Conservation (phyloP, 345 rosid species). For the Adansonia digitata region DNA sequence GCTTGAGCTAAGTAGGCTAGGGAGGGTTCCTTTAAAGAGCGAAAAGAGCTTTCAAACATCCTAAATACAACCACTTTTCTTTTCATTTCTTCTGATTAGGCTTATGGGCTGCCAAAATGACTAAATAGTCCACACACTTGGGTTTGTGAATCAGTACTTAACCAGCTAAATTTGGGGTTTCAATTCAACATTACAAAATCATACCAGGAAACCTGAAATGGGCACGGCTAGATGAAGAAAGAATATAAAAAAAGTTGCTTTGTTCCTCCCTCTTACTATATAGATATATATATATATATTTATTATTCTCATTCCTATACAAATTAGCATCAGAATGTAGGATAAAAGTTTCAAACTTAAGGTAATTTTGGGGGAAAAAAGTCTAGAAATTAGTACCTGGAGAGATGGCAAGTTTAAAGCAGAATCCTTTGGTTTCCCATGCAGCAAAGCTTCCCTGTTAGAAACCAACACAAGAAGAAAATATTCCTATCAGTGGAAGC, state of each 20-base stretch:
- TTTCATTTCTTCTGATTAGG: background rate
- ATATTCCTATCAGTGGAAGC: constrained; percentile 44
- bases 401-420: constrained; percentile 51
- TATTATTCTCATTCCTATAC: background rate
- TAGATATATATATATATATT: background rate
- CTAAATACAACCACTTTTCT: background rate
- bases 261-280: constrained; percentile 13
- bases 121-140: constrained; percentile 25
- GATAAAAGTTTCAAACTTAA: background rate
- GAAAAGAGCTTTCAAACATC: background rate
- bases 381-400: constrained; percentile 49
- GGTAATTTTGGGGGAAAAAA: constrained; percentile 13
- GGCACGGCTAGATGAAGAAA: constrained; percentile 26
- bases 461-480: constrained; percentile 37
- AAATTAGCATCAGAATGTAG: background rate
- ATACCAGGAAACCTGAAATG: background rate
- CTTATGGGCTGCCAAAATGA: constrained; percentile 23
- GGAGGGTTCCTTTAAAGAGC: background rate
- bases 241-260: constrained; percentile 15
- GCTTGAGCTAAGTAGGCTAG: background rate
- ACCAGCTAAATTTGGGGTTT: background rate
- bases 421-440: constrained; percentile 66
- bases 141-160: background rate
- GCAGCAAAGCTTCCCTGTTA: constrained; percentile 93
- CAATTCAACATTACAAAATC: background rate